Percentiles rank a stretch among this genome's conserved stretches.
These are phyloP conservation scores for Phytopythium litorale DNA, from an alignment of 352 stramenopile species.

Conservation along the genomic window DNA sequence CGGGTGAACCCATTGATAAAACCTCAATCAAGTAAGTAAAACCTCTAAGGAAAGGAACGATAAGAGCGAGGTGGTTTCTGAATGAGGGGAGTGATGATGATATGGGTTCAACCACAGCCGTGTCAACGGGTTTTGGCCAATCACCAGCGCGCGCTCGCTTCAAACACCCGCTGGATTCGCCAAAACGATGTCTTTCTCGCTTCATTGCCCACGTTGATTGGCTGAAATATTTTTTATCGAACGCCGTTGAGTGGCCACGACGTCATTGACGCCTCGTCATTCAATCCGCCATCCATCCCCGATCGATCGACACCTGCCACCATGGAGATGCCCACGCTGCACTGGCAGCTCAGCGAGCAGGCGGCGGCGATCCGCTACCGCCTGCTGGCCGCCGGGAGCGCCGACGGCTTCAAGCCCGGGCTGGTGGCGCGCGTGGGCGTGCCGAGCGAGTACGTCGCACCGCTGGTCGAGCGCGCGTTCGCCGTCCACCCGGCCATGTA, in stretches of 20 bases:
- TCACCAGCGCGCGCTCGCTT: neutral
- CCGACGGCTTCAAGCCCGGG: conserved; percentile 21
- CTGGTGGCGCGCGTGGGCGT: conserved; percentile 34
- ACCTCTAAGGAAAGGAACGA: no score
- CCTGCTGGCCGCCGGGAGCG: conserved; percentile 21
- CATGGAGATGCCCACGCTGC: conserved; percentile 12
- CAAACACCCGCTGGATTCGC: neutral
- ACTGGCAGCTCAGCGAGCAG: conserved; percentile 40
- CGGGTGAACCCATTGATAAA: conserved; percentile 4
- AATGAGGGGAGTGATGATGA: conserved; percentile 1
- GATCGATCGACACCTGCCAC: no score
- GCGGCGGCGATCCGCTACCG: conserved; percentile 32
- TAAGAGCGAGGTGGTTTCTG: neutral
- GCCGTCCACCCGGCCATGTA: conserved; percentile 44
- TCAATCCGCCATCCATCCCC: conserved; percentile 6
- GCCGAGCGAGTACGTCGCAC: conserved; percentile 36
- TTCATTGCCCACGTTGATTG: neutral
- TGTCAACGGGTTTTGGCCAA: neutral
- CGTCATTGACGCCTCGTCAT: neutral
- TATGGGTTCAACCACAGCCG: conserved; percentile 4
- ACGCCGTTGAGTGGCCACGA: neutral
- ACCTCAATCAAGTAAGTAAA: neutral
- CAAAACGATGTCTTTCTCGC: neutral
- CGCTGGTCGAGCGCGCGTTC: conserved; percentile 41
- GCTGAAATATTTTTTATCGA: neutral